Evolutionary conservation across 1,139 yeast species (phyloP), one percentile per base, ranked within the genome.

Genomic region (Kodamaea sp.): DNA sequence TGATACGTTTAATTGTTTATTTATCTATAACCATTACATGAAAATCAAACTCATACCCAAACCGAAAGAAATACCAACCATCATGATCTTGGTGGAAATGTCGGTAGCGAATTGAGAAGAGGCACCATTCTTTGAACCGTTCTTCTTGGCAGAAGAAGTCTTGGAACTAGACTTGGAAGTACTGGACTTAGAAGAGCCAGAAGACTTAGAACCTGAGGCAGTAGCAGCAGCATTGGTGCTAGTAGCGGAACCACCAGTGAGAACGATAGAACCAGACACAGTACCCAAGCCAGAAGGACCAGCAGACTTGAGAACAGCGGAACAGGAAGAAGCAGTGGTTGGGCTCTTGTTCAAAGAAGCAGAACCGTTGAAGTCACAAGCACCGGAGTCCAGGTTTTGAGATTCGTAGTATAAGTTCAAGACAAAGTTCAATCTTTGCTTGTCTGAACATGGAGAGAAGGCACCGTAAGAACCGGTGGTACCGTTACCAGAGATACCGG

Each of bases 311-410:
- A 55, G 40, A 39, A 44, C 30, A 32, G 56, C 57, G 12, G 50
- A 32, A 47, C 61, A 56, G 20, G 55, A 41, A 15, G 55, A 48
- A 20, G 59, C 53, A 26, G 53, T 44, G 36, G 51, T 32, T 38
- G 54, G 50, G 25, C 43, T 41, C 27, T 49, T 50, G 35, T 44
- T 47, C 42, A 50, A 35, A 32, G 49, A 27, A 29, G 54, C 54
- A 27, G 53, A 51, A 46, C 94, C 92, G 45, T 63, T 61, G 64
- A 84, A 84, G 59, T 73, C 75, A 73, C 94, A 84, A 36, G 85
- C 85, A 35, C 69, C 58, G 20, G 61, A 46, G 42, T 47, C 45
- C 43, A 63, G 61, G 50, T 69, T 74, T 41, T 79, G 68, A 29
- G 62, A 64, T 47, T 65, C 49, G 67, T 77, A 77, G 73, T 83